phyloP scores from a whole-genome alignment of 2,329 filamentous ascomycete species.

The Parastagonospora avenae region DNA sequence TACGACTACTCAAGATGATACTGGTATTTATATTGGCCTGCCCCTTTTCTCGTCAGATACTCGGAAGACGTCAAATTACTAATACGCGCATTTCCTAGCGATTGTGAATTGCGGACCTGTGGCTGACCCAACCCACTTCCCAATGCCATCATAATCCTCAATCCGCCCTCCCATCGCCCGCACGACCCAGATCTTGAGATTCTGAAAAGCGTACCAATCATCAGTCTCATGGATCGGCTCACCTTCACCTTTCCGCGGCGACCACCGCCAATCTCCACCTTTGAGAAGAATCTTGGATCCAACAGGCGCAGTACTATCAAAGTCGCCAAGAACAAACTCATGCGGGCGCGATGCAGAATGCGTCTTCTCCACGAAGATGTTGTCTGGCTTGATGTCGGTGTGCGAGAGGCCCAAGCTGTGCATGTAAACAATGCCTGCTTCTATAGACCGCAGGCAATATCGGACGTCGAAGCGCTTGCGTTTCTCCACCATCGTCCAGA shows the following conservation, averaged over 20 bases:
- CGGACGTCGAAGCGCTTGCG: neutral
- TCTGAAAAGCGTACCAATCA: constrained; percentile 6
- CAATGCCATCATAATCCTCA: too few species aligned
- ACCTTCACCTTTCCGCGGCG: neutral
- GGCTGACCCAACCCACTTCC: too few species aligned
- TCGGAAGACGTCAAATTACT: too few species aligned
- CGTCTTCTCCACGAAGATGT: neutral
- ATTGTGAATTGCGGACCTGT: too few species aligned
- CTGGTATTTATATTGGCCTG: too few species aligned
- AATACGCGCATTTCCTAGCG: too few species aligned
- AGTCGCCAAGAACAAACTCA: constrained; percentile 2
- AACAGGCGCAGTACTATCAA: constrained; percentile 3
- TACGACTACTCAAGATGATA: too few species aligned
- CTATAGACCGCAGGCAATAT: neutral
- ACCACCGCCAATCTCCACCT: neutral
- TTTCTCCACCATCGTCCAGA: constrained; percentile 3
- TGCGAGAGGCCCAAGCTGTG: constrained; percentile 3
- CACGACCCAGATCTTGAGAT: neutral
- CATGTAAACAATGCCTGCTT: neutral
- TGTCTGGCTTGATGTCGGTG: constrained; percentile 7
- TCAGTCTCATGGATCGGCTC: constrained; percentile 2
- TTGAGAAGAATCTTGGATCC: neutral
- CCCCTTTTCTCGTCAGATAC: too few species aligned
- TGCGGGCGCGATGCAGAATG: neutral
- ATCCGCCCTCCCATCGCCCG: too few species aligned